Evolutionary conservation across 305 asterid genomes (phyloP).

Genomic region (Fraxinus greggii): DNA sequence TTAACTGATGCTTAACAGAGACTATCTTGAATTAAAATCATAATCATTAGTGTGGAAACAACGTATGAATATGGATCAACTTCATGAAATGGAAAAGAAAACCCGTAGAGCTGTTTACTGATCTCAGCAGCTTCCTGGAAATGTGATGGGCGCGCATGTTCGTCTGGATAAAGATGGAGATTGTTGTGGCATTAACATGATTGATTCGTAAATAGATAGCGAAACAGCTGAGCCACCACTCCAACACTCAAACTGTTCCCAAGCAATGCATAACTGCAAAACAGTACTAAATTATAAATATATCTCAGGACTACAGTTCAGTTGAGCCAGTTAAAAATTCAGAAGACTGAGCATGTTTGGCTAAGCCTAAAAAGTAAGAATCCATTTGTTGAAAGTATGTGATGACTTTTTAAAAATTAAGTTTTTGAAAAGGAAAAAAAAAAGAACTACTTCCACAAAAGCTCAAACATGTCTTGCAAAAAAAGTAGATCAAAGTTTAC

Average conservation of each 20-base stretch:
- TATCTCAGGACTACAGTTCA: not conserved
- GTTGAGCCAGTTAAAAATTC: not conserved
- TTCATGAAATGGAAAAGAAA: not conserved
- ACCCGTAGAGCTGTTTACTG: not conserved
- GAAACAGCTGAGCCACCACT: constrained; percentile 71
- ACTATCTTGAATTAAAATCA: not conserved
- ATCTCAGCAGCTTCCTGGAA: not conserved
- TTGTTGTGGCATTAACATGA: constrained; percentile 8
- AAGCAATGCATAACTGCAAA: constrained; percentile 82
- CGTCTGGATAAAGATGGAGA: not conserved
- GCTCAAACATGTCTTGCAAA: not conserved
- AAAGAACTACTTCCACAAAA: not conserved
- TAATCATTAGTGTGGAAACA: not conserved
- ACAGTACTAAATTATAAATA: not conserved
- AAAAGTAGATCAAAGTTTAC: not conserved
- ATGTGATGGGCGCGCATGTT: not conserved
- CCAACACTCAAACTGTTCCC: constrained; percentile 92
- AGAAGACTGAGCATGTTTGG: not conserved
- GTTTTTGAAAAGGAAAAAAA: not conserved
- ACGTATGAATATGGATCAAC: not conserved
- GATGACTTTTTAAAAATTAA: not conserved
- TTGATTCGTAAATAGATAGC: constrained; percentile 51
- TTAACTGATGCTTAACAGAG: not conserved
- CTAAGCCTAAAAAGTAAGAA: not conserved
- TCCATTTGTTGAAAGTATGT: not conserved